Base-by-base conservation (phyloP, 176 grass and related monocot genomes). In the Triticum monococcum region DNA sequence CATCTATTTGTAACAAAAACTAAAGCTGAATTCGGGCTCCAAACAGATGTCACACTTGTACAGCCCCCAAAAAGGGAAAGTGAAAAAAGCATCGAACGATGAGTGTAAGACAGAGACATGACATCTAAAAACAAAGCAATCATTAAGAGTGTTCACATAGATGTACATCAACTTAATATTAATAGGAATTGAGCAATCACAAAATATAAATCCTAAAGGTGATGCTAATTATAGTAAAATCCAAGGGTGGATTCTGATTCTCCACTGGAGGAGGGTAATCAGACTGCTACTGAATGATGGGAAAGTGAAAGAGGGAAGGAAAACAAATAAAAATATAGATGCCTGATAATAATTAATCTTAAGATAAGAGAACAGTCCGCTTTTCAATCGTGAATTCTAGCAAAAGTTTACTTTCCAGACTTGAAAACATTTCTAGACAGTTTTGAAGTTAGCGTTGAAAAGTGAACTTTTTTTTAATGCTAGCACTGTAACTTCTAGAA, bases 311-410 rank as follows among this genome's bases (percentile, higher is more conserved):
- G 46, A 84, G 25, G 11, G 38, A 89, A 81, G 16, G 30, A n/a
- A 52, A 80, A 60, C 64, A 65, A 86, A 63, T 52, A 52, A 22
- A 59, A 74, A 87, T 43, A 38, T 35, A 46, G 33, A 87, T n/a
- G 20, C 35, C 33, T 45, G 70, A 8, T 46, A 40, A 45, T 26
- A 25, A 23, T 37, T 72, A 72, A 45, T 13, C 37, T 46, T 73
- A 50, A 75, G 24, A 50, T 9, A 25, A 62, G n/a, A 48, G 25
- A 7, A 48, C 26, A 26, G 23, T 30, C 41, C 6, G 24, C 69
- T 45, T 73, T 16, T 73, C 5, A 43, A 73, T 13, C 40, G n/a
- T 26, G 38, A 13, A 45, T 26, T 73, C 70, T 73, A 73, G 38
- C n/a, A 48, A 9, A 75, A 75, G 1, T 50, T 75, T 45, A 75